Conservation (phyloP, 257 asterid genomes). For the Plantago elongata region DNA sequence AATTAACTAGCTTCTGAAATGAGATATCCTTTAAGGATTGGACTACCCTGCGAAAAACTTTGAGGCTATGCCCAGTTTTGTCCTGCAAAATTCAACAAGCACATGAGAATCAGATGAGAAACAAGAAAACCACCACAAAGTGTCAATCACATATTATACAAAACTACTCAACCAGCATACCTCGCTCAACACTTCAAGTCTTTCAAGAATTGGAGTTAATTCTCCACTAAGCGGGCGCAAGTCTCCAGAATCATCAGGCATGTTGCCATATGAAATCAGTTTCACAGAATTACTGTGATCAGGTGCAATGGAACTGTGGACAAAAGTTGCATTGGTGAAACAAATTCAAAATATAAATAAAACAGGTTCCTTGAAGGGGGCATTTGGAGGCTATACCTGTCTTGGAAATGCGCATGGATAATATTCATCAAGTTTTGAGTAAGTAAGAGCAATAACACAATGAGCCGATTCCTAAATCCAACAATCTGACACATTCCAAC, state of each 20-base stretch:
- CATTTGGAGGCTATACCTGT: conserved; percentile 45
- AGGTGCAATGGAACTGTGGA: conserved; percentile 25
- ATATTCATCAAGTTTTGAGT: conserved; percentile 83
- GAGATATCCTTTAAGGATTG: conserved; percentile 70
- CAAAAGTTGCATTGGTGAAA: conserved; percentile 14
- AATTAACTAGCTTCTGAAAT: conserved; percentile 45
- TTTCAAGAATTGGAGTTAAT: conserved; percentile 61
- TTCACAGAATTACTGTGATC: conserved; percentile 32
- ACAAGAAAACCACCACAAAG: neutral
- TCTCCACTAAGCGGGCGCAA: conserved; percentile 52
- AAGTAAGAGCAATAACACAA: conserved; percentile 66
- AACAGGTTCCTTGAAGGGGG: neutral
- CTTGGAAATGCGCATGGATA: conserved; percentile 75
- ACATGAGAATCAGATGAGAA: neutral
- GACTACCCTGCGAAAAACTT: conserved; percentile 56
- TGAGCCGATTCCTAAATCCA: conserved; percentile 67
- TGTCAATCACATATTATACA: neutral
- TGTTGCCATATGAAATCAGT: conserved; percentile 32
- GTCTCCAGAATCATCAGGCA: conserved; percentile 40
- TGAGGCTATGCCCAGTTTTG: conserved; percentile 70
- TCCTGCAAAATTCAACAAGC: conserved; percentile 45
- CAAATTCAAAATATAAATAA: conserved; percentile 7
- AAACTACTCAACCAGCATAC: conserved; percentile 33
- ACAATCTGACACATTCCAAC: conserved; percentile 73
- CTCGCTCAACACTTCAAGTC: conserved; percentile 75